phyloP scores from a whole-genome alignment of 495 filamentous ascomycete genomes.

The Aspergillus campestris region DNA sequence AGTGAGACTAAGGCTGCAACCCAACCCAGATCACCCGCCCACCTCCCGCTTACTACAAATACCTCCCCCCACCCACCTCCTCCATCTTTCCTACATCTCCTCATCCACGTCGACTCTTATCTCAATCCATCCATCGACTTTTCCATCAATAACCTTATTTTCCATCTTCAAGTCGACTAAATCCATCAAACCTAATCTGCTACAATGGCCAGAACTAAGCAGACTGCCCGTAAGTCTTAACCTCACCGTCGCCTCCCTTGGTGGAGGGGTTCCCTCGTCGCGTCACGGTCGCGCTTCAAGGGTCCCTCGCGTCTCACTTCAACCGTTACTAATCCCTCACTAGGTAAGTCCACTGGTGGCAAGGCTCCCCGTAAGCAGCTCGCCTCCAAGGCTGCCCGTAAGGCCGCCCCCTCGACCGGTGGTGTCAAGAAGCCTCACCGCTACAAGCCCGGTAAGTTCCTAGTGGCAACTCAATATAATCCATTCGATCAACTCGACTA shows the following conservation, averaged over 20 bases:
- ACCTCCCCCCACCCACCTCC: conserved; percentile 41
- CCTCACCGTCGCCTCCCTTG: conserved; percentile 16
- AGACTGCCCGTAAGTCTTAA: conserved; percentile 83
- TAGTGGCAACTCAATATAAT: too few relatives aligned
- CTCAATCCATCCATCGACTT: conserved; percentile 29
- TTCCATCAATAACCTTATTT: conserved; percentile 36
- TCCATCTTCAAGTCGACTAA: conserved; percentile 37
- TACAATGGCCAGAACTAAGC: conserved; percentile 98
- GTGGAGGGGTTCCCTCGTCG: conserved; percentile 1
- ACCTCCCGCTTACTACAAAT: conserved; percentile 39
- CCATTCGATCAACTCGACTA: too few relatives aligned
- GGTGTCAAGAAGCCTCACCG: conserved; percentile 99
- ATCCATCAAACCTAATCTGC: conserved; percentile 39
- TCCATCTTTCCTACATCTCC: conserved; percentile 42
- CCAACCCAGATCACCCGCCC: conserved; percentile 36
- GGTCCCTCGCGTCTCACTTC: conserved; percentile 15
- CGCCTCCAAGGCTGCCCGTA: conserved; percentile 75
- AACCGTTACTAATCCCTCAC: conserved; percentile 29
- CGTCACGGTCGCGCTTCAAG: conserved; percentile 20
- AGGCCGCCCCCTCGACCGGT: conserved; percentile 66
- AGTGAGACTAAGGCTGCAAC: conserved; percentile 16
- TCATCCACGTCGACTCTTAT: conserved; percentile 21
- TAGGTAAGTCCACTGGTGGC: conserved; percentile 95
- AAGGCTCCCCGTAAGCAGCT: conserved; percentile 99
- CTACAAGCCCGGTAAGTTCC: conserved; percentile 88